Conservation (phyloP, 1,284 basidiomycete genomes). For the Ceratobasidium sp. region DNA sequence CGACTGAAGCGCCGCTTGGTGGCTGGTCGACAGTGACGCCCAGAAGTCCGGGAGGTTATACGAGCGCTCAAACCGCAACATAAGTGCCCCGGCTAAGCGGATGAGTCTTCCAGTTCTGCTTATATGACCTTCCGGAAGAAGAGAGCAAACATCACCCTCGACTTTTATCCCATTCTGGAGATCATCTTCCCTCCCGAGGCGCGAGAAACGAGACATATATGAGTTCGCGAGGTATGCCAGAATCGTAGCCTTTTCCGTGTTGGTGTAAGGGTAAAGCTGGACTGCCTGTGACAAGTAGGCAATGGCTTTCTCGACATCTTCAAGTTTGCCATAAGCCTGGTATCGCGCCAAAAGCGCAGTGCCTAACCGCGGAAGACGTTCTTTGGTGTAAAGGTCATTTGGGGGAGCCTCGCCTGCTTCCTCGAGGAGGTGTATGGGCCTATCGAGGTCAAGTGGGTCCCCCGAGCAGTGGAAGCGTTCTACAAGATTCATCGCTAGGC, state of each 20-base stretch:
- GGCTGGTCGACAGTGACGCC: no score
- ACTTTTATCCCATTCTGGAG: background rate
- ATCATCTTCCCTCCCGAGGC: background rate
- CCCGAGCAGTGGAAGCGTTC: background rate
- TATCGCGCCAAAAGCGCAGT: background rate
- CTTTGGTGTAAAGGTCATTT: no score
- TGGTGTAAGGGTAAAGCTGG: no score
- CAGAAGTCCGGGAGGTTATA: no score
- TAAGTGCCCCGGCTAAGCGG: background rate
- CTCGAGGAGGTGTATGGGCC: background rate
- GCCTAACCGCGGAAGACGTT: background rate
- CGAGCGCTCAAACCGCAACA: background rate
- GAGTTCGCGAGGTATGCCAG: no score
- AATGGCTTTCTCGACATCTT: no score
- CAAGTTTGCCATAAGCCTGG: background rate
- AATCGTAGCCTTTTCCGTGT: no score
- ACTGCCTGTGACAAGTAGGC: no score
- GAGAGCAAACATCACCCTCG: background rate
- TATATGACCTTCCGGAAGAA: conserved; percentile 11
- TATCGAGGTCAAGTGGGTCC: background rate
- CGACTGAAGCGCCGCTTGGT: no score
- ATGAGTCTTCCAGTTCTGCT: background rate
- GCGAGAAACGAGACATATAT: no score
- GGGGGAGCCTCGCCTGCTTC: background rate
- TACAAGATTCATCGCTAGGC: background rate